Conservation (phyloP, 371 early-diverging fungal species). For the Mucor racemosus region DNA sequence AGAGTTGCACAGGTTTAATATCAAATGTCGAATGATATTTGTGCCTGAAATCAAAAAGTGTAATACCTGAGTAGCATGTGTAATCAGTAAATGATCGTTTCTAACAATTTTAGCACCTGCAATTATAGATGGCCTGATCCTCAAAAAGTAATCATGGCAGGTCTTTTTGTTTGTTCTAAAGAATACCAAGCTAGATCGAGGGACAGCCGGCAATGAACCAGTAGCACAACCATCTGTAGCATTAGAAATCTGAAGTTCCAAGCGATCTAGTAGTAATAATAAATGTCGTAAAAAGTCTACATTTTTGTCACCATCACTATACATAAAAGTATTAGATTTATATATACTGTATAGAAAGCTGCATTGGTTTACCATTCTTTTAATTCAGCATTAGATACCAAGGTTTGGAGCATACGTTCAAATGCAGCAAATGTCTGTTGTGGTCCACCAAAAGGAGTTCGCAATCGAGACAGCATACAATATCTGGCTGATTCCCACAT, state of each 20-base stretch:
- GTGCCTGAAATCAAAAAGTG: not conserved
- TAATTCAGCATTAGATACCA: constrained; percentile 17
- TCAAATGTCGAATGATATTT: not conserved
- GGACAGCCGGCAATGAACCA: constrained; percentile 59
- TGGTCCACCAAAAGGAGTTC: constrained; percentile 80
- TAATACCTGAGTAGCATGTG: constrained; percentile 44
- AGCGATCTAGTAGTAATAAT: constrained; percentile 65
- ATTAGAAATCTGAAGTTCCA: constrained; percentile 77
- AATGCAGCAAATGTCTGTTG: constrained; percentile 77
- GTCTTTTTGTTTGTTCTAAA: constrained; percentile 74
- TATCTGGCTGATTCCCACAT: constrained; percentile 81
- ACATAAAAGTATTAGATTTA: not conserved
- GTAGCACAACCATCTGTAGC: constrained; percentile 69
- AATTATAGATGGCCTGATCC: constrained; percentile 60
- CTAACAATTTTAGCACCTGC: constrained; percentile 49
- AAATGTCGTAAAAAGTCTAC: constrained; percentile 32
- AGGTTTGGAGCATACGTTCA: constrained; percentile 58
- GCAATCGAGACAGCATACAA: constrained; percentile 71
- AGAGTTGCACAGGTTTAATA: not conserved
- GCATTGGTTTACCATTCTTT: not conserved
- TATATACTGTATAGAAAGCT: not conserved
- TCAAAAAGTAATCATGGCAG: constrained; percentile 78
- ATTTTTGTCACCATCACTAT: constrained; percentile 7
- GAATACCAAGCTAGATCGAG: constrained; percentile 71
- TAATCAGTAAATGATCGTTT: constrained; percentile 49